Evolutionary conservation across 2,329 filamentous ascomycete species (phyloP), one percentile per base, ranked within the genome.

Genomic region (Colletotrichum lupini): DNA sequence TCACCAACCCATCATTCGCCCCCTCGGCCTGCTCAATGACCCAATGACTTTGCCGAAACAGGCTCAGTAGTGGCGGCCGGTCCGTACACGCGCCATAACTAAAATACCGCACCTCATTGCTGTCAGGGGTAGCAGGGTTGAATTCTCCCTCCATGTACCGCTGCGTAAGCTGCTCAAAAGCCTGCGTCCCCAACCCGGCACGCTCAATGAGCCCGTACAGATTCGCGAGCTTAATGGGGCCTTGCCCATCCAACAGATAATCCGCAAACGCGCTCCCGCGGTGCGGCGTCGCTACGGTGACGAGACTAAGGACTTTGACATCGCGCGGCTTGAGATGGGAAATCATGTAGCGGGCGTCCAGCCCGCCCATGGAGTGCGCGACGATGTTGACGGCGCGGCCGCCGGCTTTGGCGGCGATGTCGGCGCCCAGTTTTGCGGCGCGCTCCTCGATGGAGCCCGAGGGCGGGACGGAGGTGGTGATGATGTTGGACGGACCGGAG

Each of bases 361-460:
- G 84, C 2, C 91, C 91, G 60, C 91, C 90, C 90, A 92, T 92
- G 76, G 87, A 89, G 82, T 95, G 93, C 53, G 90, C 90, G 24
- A 95, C 87, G 72, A 98, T 93, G 79, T 94, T 94, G 76, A 98
- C 94, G 63, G 92, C 89, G 73, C 82, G 84, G 22, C 85, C 85
- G 26, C 80, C 76, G 1, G 87, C 85, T 11, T 81, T 82, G 42
- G 81, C 79, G 60, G 85, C 85, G 72, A 92, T 91, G 74, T 89
- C 85, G 75, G 83, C 78, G 37, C 86, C 86, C n/a, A 93, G 85
- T 76, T 86, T 86, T 71, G 86, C 85, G 30, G 91, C 91, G 68
- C 91, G 88, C 73, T 88, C 85, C 80, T 90, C 87, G 78, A 93
- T 92, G 70, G 86, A 89, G 49, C 87, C 87, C 4, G 89, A 89